Evolutionary conservation across 768 basidiomycete species (phyloP).

Genomic region (Suillus weaverae): DNA sequence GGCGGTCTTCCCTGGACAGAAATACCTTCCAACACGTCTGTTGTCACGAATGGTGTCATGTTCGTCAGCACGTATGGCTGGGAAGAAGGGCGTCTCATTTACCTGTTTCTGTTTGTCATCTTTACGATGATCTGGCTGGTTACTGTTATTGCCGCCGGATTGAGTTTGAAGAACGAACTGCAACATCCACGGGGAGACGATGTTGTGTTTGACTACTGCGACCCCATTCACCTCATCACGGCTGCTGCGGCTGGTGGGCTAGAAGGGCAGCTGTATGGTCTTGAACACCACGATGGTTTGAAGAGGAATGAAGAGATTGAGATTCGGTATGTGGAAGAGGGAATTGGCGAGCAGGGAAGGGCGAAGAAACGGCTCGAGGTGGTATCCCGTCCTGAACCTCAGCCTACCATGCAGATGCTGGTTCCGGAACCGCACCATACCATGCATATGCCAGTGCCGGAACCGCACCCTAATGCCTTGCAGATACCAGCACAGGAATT

Average conservation of each 20-base stretch:
- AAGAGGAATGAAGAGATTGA: constrained; percentile 2
- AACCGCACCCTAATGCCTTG: background rate
- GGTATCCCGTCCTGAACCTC: background rate
- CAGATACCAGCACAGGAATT: background rate
- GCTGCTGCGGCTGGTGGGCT: background rate
- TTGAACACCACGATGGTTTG: background rate
- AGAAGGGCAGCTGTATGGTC: background rate
- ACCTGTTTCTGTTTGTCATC: constrained; percentile 4
- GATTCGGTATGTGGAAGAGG: background rate
- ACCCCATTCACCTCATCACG: constrained; percentile 2
- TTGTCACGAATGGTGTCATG: background rate
- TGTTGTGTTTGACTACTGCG: background rate
- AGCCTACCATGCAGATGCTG: background rate
- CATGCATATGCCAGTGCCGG: background rate
- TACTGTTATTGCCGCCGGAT: background rate
- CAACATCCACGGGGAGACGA: background rate
- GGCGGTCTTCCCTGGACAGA: constrained; percentile 1
- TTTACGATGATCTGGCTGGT: background rate
- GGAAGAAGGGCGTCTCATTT: background rate
- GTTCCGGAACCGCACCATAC: too few relatives aligned
- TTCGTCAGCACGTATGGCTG: constrained; percentile 1
- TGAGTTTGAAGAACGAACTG: background rate
- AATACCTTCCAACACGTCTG: constrained; percentile 4
- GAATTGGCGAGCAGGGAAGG: background rate
- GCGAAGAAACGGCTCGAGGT: background rate